These are phyloP conservation scores for Vickermania spadyakhi DNA, from an alignment of 208 protist genomes.

Conservation along the genomic window DNA sequence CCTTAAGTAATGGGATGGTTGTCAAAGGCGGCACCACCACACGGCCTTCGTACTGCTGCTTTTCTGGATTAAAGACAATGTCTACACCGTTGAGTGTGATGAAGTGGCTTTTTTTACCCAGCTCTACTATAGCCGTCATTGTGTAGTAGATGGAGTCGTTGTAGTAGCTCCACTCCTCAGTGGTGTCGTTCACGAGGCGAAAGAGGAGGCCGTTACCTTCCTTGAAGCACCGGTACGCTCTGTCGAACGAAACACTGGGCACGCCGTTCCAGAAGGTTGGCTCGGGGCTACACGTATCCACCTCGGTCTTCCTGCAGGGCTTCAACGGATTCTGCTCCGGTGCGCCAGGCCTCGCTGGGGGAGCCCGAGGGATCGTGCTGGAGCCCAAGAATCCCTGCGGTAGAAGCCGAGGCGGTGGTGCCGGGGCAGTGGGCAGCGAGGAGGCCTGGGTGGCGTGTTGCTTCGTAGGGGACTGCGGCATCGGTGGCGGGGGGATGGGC, in stretches of 20 bases:
- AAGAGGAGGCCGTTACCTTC: slow-evolving; percentile 16
- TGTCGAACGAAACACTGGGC: background rate
- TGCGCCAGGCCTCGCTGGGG: too few relatives aligned
- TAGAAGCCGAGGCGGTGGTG: too few relatives aligned
- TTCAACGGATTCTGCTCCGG: too few relatives aligned
- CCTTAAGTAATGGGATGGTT: background rate
- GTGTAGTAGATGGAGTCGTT: slow-evolving; percentile 1
- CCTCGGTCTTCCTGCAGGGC: too few relatives aligned
- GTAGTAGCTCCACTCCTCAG: slow-evolving; percentile 11
- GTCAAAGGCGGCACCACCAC: background rate
- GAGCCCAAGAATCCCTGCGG: too few relatives aligned
- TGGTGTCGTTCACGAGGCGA: slow-evolving; percentile 12
- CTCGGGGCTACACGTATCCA: too few relatives aligned
- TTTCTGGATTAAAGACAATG: background rate
- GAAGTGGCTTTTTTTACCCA: background rate
- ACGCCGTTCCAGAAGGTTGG: background rate
- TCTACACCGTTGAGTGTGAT: background rate
- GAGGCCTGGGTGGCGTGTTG: too few relatives aligned
- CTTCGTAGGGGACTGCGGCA: too few relatives aligned
- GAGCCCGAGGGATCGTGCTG: too few relatives aligned
- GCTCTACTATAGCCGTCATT: background rate
- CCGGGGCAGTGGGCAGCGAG: too few relatives aligned
- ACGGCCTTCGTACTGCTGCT: background rate
- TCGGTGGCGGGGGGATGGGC: too few relatives aligned
- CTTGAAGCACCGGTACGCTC: slow-evolving; percentile 10